These are phyloP conservation scores for Paraphysoderma sedebokerense DNA, from an alignment of 371 early-diverging fungal species.

Conservation along the genomic window DNA sequence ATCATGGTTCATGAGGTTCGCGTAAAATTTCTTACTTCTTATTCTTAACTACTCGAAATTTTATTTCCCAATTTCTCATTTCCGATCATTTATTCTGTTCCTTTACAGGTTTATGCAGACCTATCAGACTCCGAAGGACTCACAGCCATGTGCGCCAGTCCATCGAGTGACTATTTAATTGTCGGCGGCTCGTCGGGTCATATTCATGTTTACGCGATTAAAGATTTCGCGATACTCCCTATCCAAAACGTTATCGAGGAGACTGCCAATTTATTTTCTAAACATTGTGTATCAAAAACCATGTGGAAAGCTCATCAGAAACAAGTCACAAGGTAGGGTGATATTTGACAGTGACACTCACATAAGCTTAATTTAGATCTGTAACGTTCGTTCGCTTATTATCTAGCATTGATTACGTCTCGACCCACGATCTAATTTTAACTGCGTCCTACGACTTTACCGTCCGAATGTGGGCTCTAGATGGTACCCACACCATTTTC, in stretches of 20 bases:
- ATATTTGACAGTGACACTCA: neutral
- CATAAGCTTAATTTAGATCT: neutral
- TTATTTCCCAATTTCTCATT: conserved; percentile 5
- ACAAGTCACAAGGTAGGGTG: conserved; percentile 17
- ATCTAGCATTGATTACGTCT: conserved; percentile 18
- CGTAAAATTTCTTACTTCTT: neutral
- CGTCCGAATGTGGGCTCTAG: conserved; percentile 24
- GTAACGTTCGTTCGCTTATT: neutral
- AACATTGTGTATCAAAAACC: conserved; percentile 6
- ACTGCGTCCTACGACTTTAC: conserved; percentile 24
- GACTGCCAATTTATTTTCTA: conserved; percentile 18
- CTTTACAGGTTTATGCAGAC: no score
- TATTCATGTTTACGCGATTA: no score
- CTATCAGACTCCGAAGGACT: no score
- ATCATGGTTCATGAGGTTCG: conserved; percentile 20
- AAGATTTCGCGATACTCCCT: no score
- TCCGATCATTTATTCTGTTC: no score
- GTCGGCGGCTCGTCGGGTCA: no score
- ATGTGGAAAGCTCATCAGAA: conserved; percentile 23
- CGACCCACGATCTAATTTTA: conserved; percentile 18
- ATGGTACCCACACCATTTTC: conserved; percentile 8
- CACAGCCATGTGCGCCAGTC: no score
- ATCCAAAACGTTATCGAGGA: no score
- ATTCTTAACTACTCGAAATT: no score
- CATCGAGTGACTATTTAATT: no score